Evolutionary conservation across 2,329 filamentous ascomycete genomes (phyloP).

Genomic region (Fusarium pilosicola): DNA sequence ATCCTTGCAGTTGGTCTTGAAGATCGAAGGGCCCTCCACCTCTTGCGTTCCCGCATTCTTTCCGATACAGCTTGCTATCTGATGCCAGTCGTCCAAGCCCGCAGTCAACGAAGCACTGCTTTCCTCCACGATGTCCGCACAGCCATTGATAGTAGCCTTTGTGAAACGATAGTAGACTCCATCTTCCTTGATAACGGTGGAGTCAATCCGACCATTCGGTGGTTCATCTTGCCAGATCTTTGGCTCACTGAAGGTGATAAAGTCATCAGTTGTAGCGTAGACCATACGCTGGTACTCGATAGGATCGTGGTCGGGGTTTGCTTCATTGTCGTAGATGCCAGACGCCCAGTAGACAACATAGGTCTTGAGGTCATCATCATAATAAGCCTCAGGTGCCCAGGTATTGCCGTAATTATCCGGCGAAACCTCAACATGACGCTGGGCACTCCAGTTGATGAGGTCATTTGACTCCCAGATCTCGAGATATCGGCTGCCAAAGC

Average conservation of each 20-base stretch:
- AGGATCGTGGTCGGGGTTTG: background rate
- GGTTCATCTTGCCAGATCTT: background rate
- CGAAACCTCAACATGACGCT: slow-evolving; percentile 60
- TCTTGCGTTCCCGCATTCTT: background rate
- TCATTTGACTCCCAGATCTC: slow-evolving; percentile 64
- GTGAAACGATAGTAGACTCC: background rate
- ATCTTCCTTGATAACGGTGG: background rate
- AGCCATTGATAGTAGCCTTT: background rate
- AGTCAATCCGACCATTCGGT: background rate
- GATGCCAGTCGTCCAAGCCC: background rate
- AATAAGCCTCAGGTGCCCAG: slow-evolving; percentile 63
- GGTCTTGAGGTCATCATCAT: slow-evolving; percentile 52
- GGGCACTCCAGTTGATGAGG: slow-evolving; percentile 59
- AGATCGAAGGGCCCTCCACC: slow-evolving; percentile 7
- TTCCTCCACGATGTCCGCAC: background rate
- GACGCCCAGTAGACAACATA: slow-evolving; percentile 60
- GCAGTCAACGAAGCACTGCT: background rate
- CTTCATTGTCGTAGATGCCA: slow-evolving; percentile 50
- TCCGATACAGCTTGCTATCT: slow-evolving; percentile 3
- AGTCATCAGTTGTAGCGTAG: background rate
- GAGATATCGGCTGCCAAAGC: slow-evolving; percentile 41
- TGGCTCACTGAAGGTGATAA: background rate
- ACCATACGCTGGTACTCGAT: background rate
- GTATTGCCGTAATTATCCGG: slow-evolving; percentile 61
- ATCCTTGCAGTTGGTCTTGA: slow-evolving; percentile 2